phyloP scores from a whole-genome alignment of 495 filamentous ascomycete genomes.

The Talaromyces nanjingensis region DNA sequence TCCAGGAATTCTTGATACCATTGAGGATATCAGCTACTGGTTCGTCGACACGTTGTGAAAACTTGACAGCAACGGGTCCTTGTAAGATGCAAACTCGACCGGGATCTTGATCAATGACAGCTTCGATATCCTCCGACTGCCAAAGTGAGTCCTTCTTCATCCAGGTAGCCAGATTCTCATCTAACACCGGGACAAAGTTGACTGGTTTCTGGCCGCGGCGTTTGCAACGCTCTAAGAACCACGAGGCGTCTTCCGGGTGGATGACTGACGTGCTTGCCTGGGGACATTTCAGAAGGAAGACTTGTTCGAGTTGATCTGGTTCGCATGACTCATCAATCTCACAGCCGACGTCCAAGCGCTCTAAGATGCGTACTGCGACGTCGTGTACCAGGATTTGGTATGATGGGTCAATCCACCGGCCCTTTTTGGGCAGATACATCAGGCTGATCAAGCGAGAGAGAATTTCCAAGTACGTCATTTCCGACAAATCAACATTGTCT shows the following conservation, averaged over 20 bases:
- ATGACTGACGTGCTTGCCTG: background rate
- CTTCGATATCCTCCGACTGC: conserved; percentile 34
- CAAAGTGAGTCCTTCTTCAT: conserved; percentile 40
- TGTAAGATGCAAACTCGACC: conserved; percentile 1
- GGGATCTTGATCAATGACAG: conserved; percentile 28
- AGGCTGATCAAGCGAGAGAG: conserved; percentile 20
- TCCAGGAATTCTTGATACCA: too few species aligned
- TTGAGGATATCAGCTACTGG: too few species aligned
- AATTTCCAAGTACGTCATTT: conserved; percentile 34
- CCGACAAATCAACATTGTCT: conserved; percentile 19
- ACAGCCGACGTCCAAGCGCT: background rate
- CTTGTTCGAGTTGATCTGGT: background rate
- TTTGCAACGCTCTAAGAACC: conserved; percentile 21
- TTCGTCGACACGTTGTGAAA: too few species aligned
- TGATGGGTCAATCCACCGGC: conserved; percentile 29
- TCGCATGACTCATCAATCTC: background rate
- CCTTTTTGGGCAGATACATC: conserved; percentile 24
- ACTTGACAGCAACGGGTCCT: too few species aligned
- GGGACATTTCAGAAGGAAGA: background rate
- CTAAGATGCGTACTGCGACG: background rate
- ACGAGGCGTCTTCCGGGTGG: background rate
- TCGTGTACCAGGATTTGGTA: conserved; percentile 12
- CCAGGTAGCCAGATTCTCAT: conserved; percentile 32
- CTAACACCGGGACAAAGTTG: conserved; percentile 28
- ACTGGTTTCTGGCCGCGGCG: conserved; percentile 25